Evolutionary conservation across 805 yeast genomes (phyloP).

Genomic region (Wickerhamomyces strasburgensis): DNA sequence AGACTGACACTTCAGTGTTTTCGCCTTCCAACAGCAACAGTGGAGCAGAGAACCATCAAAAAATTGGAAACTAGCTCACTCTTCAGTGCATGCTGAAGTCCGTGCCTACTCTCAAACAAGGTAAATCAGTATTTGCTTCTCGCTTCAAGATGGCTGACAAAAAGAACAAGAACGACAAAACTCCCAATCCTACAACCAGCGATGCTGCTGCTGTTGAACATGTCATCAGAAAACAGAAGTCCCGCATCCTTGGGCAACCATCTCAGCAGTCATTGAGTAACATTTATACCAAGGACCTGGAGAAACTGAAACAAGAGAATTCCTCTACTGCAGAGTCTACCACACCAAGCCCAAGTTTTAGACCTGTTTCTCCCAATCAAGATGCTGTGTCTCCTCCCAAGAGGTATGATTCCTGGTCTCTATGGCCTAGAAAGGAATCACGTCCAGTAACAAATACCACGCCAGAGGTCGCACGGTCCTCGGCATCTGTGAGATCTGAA

Average conservation of each 20-base stretch:
- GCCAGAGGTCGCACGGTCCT: background rate
- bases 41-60: background rate
- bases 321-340: background rate
- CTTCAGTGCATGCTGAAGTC: no score
- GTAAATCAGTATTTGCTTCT: no score
- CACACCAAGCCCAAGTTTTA: background rate
- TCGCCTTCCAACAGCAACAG: background rate
- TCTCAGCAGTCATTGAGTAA: background rate
- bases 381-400: background rate
- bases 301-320: background rate
- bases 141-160: conserved; percentile 2
- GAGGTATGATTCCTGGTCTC: background rate
- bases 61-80: background rate
- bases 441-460: background rate
- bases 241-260: conserved; percentile 10
- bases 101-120: no score
- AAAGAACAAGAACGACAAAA: no score
- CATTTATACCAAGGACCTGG: background rate
- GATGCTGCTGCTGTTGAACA: background rate
- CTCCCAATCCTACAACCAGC: conserved; percentile 1
- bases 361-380: background rate
- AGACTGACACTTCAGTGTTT: no score
- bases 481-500: background rate
- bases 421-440: background rate
- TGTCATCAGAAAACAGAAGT: conserved; percentile 8